Base-by-base conservation (phyloP, 768 basidiomycete species). In the Agaricus blazei region DNA sequence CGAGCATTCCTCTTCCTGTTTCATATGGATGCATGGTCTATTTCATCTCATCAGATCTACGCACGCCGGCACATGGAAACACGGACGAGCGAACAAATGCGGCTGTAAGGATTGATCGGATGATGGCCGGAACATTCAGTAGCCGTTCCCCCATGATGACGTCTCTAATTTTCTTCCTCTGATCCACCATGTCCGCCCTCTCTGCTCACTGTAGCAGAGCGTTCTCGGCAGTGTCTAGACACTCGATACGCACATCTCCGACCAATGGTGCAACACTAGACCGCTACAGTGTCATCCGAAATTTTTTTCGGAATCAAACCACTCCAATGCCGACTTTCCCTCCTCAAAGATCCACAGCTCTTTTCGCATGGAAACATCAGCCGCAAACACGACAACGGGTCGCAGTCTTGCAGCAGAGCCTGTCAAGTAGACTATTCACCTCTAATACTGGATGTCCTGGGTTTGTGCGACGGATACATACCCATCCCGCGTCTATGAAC, bases 271-370 rank as follows among this genome's bases (percentile, higher is more conserved):
- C 54, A 1, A 52, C 48, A 29, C 51, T 82, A 50, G 83, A 84
- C 65, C 81, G 85, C 49, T 87, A 87, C 67, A 74, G 63, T 40
- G 65, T 73, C 49, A 86, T 87, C 52, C 72, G 83, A 44, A 71
- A 66, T 51, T 87, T 86, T 68, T 87, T 87, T 58, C 70, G 62
- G 44, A 67, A 67, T 50, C 72, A 74, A 64, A 70, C 62, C 40
- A 58, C 60, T 46, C 48, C 58, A n/a, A 56, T 55, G 27, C 55
- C 56, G 41, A 15, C 62, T 57, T 55, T 40, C 41, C 48, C 31
- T 59, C 51, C 45, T 42, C 23, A 40, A 11, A 37, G 38, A 26
- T 23, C 43, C 56, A 48, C 60, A 29, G 48, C 44, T 54, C 57
- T n/a, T 51, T 58, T 34, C 40, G 2, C 19, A 36, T 40, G 31